These are phyloP conservation scores for Leavenworthia alabamica DNA, from an alignment of 345 rosid species.

Conservation along the genomic window DNA sequence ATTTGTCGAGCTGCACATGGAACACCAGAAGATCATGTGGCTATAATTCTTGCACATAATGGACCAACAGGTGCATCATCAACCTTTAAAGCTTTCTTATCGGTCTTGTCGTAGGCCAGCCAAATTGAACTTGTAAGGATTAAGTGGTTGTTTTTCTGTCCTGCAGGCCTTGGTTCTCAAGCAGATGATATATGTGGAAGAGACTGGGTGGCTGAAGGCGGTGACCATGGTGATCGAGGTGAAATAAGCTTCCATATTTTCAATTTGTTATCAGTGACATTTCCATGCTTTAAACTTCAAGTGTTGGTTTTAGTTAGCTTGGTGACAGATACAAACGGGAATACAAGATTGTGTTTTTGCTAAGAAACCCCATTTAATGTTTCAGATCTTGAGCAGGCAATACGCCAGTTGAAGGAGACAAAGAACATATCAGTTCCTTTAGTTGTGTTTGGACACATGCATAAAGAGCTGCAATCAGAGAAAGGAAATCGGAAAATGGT, in stretches of 20 bases:
- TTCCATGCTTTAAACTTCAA: not conserved
- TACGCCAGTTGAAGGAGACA: constrained; percentile 52
- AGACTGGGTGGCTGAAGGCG: constrained; percentile 68
- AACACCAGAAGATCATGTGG: constrained; percentile 65
- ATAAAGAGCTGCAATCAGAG: constrained; percentile 58
- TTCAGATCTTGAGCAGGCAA: constrained; percentile 74
- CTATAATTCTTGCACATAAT: constrained; percentile 75
- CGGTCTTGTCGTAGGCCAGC: constrained; percentile 2
- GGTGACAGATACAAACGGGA: not conserved
- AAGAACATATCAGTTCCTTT: constrained; percentile 37
- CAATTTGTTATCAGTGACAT: not conserved
- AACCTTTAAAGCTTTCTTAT: constrained; percentile 5
- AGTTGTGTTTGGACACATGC: constrained; percentile 91
- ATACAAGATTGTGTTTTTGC: not conserved
- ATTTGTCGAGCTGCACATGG: constrained; percentile 51
- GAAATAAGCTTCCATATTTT: constrained; percentile 6
- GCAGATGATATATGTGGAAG: constrained; percentile 71
- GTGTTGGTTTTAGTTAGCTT: not conserved
- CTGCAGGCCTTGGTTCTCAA: constrained; percentile 75
- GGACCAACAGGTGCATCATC: constrained; percentile 63
- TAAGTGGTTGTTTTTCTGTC: constrained; percentile 5
- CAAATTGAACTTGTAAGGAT: not conserved
- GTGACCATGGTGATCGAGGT: constrained; percentile 96
- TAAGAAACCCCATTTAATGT: not conserved
- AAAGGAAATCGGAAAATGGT: constrained; percentile 68